Percentiles rank a stretch among this genome's conserved stretches.
Evolutionary conservation across 1,139 yeast genomes (phyloP).

Genomic region (Candida dubliniensis): DNA sequence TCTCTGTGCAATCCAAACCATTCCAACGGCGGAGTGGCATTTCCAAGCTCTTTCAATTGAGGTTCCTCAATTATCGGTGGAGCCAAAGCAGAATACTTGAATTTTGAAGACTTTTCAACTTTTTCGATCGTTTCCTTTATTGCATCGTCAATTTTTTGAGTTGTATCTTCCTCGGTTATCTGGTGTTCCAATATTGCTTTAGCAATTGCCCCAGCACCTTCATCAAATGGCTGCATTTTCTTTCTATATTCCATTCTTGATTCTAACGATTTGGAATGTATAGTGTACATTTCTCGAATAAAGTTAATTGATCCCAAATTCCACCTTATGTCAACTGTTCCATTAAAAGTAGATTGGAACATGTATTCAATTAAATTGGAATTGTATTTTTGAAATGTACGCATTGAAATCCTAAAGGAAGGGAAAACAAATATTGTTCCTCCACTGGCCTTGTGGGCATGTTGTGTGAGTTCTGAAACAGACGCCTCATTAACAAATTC

Average conservation of each 20-base stretch:
- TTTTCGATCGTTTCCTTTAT: slow-evolving; percentile 62
- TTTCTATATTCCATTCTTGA: slow-evolving; percentile 37
- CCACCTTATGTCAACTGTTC: slow-evolving; percentile 90
- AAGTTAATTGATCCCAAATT: slow-evolving; percentile 90
- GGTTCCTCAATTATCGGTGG: slow-evolving; percentile 89
- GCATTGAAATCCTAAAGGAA: slow-evolving; percentile 71
- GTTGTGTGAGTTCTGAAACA: slow-evolving; percentile 55
- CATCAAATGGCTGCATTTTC: slow-evolving; percentile 15
- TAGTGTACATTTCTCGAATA: slow-evolving; percentile 79
- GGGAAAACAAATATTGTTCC: slow-evolving; percentile 84
- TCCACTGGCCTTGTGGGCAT: slow-evolving; percentile 66
- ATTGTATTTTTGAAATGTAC: slow-evolving; percentile 58
- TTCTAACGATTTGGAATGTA: slow-evolving; percentile 53
- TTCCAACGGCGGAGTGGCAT: slow-evolving; percentile 96
- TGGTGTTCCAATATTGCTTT: slow-evolving; percentile 17
- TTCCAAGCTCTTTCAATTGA: slow-evolving; percentile 84
- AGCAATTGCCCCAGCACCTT: slow-evolving; percentile 9
- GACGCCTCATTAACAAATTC: slow-evolving; percentile 42
- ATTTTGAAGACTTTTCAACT: slow-evolving; percentile 62
- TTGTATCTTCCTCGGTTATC: slow-evolving; percentile 28
- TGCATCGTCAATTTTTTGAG: slow-evolving; percentile 42
- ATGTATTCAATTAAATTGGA: slow-evolving; percentile 60
- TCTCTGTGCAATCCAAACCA: slow-evolving; percentile 95
- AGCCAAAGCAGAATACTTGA: slow-evolving; percentile 60
- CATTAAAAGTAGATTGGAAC: slow-evolving; percentile 76